Base-by-base conservation (phyloP, 2,329 filamentous ascomycete genomes). In the Coniochaeta ligniaria region DNA sequence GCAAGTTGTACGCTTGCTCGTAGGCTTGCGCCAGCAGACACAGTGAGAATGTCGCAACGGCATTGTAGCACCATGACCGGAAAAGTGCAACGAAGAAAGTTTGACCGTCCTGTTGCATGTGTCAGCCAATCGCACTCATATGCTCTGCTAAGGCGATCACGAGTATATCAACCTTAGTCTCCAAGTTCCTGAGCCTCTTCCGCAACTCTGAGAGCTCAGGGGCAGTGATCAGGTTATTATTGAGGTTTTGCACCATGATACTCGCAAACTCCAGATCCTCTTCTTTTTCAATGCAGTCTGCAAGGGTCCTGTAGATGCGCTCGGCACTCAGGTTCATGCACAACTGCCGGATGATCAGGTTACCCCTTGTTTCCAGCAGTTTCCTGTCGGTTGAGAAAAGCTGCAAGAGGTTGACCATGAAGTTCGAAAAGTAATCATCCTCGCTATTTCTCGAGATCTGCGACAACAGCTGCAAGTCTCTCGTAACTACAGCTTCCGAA, bases 221-320 rank as follows among this genome's bases (percentile, higher is more conserved):
- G 0, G 96, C 95, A 1, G 96, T 99, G 66, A 99, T 97, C 60
- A 99, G 86, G 69, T 99, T 99, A 74, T 99, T 99, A 77, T 99
- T 99, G 59, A 99, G 81, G 69, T 98, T 98, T 73, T 99, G 95
- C 33, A 99, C 92, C 95, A 99, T 99, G 68, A 99, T 98, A 71
- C 94, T 97, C 17, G 95, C 94, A 74, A 99, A 99, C 72, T 99
- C 96, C 47, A 99, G 86, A 71, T 99, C 95, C 75, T 98, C 95
- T 73, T 99, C 95, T 70, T 93, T 96, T 73, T 98, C 95, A 11
- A 99, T 90, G 67, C 95, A 97, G 68, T 99, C 95, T 28, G 95
- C 96, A 64, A 99, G 81, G 2, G 92, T 98, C 35, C 95, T 87
- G 70, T 98, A 99, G 61, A 99, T 99, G 54, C 93, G 86, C 73